These are phyloP conservation scores for Rossbeevera mucosa DNA, from an alignment of 768 basidiomycete genomes.

Conservation along the genomic window DNA sequence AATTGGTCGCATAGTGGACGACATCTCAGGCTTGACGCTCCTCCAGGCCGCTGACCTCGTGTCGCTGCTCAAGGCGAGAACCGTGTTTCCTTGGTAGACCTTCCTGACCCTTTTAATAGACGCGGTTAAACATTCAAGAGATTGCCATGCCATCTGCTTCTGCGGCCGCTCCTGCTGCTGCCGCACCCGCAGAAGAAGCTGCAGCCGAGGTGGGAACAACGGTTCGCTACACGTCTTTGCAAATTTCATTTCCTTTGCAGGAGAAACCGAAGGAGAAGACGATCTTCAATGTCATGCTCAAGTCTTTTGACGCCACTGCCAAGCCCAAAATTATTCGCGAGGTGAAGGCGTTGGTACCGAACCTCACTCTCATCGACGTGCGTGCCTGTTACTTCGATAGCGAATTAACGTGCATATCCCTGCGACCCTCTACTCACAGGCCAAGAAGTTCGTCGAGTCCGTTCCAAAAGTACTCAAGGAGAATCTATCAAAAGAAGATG, in stretches of 20 bases:
- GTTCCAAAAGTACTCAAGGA: constrained; percentile 92
- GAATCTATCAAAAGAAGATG: constrained; percentile 92
- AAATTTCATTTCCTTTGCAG: constrained; percentile 31
- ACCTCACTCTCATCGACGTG: constrained; percentile 95
- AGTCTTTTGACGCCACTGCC: constrained; percentile 85
- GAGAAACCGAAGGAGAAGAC: constrained; percentile 99
- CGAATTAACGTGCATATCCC: not conserved
- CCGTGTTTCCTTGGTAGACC: not conserved
- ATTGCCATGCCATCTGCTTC: constrained; percentile 86
- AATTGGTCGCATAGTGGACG: constrained; percentile 82
- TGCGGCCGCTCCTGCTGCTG: constrained; percentile 52
- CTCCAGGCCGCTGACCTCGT: constrained; percentile 96
- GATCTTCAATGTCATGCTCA: constrained; percentile 90
- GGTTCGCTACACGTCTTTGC: not conserved
- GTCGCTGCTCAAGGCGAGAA: constrained; percentile 75
- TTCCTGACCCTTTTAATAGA: constrained; percentile 39
- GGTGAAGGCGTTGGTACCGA: constrained; percentile 93
- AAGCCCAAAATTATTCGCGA: constrained; percentile 98
- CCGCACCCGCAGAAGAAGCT: constrained; percentile 56
- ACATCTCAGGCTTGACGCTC: constrained; percentile 83
- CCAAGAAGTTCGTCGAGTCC: constrained; percentile 98
- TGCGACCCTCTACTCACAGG: constrained; percentile 44
- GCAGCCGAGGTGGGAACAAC: constrained; percentile 50
- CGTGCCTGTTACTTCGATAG: constrained; percentile 29
- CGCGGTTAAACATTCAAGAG: constrained; percentile 94